A percentile compares a stretch with the other conserved stretches of the same genome.
Conservation (phyloP, 139 green algal species). For the Eudorina sp. region DNA sequence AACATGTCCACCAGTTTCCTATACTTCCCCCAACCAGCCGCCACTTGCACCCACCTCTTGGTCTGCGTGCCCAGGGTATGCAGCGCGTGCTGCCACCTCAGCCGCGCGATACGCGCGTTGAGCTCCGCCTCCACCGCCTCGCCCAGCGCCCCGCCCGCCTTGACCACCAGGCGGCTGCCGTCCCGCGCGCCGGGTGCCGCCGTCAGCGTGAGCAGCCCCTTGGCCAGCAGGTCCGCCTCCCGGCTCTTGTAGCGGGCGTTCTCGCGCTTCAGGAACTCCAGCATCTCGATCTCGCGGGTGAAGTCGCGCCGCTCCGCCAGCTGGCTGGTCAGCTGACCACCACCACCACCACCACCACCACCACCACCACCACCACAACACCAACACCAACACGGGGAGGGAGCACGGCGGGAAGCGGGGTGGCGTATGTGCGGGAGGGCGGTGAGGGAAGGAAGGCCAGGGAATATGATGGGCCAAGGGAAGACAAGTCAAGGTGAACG, state of each 20-base stretch:
- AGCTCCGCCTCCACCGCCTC: constrained; percentile 28
- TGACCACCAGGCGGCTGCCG: constrained; percentile 43
- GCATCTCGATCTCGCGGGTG: constrained; percentile 46
- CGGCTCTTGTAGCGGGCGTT: constrained; percentile 50
- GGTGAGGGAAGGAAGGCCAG: no score
- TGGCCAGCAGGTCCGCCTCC: constrained; percentile 42
- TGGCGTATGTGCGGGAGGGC: no score
- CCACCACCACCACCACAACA: no score
- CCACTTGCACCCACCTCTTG: constrained; percentile 35
- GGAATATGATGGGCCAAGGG: no score
- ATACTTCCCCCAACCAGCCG: no score
- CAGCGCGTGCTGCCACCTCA: constrained; percentile 67
- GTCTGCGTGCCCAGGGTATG: constrained; percentile 47
- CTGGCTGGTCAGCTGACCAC: background rate
- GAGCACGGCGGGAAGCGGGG: no score
- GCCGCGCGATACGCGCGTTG: constrained; percentile 50
- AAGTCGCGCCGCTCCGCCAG: constrained; percentile 40
- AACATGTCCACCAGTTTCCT: no score
- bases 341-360: no score
- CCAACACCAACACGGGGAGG: no score
- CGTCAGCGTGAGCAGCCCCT: constrained; percentile 25
- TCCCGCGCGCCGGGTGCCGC: constrained; percentile 36
- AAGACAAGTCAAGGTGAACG: no score
- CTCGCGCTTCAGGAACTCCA: constrained; percentile 52
- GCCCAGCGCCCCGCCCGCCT: constrained; percentile 32